Evolutionary conservation across 345 rosid species (phyloP), one percentile per base, ranked within the genome.

Genomic region (Salix brachista): DNA sequence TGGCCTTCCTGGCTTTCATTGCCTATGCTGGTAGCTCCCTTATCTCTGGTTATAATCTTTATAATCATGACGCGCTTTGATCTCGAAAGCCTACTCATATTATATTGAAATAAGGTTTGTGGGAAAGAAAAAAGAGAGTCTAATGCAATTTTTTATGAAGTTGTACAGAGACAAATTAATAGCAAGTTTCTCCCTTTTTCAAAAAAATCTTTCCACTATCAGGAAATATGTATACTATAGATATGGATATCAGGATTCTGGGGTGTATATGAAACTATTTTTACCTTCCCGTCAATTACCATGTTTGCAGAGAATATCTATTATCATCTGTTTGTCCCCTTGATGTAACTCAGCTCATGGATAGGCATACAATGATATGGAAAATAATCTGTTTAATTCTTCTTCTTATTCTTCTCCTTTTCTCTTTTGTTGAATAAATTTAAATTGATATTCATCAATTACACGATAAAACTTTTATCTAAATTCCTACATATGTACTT

Each of bases 1-100:
- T 89, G 88, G 85, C 98, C 34, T 94, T 96, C 71, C 69, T 92
- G 30, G 97, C 97, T 50, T 94, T 96, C 80, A 34, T 81, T 34
- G 92, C 97, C 74, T 94, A 89, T 78, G 95, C 97, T 42, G 70
- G 82, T 71, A 94, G 97, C 85, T 92, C 97, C 44, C 72, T 94
- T 50, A 79, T 94, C 68, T 96, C 99, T n/a, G 92, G 91, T 70
- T 85, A 89, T 86, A 78, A 81, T 75, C 89, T 94, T 26, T 96
- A 83, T 67, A 86, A 81, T 79, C 79, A 62, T 19, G 86, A 81
- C 8, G 46, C 87, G 32, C 58, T 73, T 5, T 90, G 86, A 83
- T 48, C 70, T 70, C 26, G 0, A 3, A 30, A 25, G 73, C 67
- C 67, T 30, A 60, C 1, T 36, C 60, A 21, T 50, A 44, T 54